Base-by-base conservation (phyloP, 164 flowering plant species). In the Piper betle region DNA sequence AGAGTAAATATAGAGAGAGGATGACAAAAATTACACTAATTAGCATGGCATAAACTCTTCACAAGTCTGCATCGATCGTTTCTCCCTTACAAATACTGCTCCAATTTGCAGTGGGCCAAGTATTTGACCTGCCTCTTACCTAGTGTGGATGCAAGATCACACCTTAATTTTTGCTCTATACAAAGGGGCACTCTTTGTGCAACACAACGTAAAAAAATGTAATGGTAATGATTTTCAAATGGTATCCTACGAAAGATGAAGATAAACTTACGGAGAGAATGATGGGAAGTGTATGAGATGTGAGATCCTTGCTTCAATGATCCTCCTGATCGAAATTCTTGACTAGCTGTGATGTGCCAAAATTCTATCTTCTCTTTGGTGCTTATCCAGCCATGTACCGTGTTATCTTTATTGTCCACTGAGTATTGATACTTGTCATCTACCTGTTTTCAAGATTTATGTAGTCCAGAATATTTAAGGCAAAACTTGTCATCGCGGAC, bases 341-440 rank as follows among this genome's bases (percentile, higher is more conserved):
- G 58, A 60, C 91, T 87, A 2, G 98, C 94, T 16, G 84, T 87
- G 57, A 89, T 89, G 66, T 75, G 76, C 98, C 98, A 89, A 67
- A 89, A 90, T 3, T 97, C 98, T 4, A 75, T 74, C 0, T 75
- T 74, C 4, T 85, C 86, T 42, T 78, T 72, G 11, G 59, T 64
- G 68, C 70, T 66, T 61, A 89, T 86, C 97, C 97, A 89, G 20
- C 98, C 98, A 58, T 89, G 98, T 4, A 87, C 91, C 59, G 37
- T 63, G 55, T 73, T 74, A 65, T 86, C 87, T 65, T 80, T 75
- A 73, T 77, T 80, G 15, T 87, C 86, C 52, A 80, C 69, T 0
- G 97, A 81, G 65, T 92, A 89, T 58, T 92, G 87, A 70, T 89
- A 92, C 71, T 92, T 92, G 78, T 92, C 97, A 76, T 93, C 97